Percentiles rank a stretch among this genome's conserved stretches.
Evolutionary conservation across 176 grass and related monocot genomes (phyloP).

Genomic region (Miscanthus lutarioriparius): DNA sequence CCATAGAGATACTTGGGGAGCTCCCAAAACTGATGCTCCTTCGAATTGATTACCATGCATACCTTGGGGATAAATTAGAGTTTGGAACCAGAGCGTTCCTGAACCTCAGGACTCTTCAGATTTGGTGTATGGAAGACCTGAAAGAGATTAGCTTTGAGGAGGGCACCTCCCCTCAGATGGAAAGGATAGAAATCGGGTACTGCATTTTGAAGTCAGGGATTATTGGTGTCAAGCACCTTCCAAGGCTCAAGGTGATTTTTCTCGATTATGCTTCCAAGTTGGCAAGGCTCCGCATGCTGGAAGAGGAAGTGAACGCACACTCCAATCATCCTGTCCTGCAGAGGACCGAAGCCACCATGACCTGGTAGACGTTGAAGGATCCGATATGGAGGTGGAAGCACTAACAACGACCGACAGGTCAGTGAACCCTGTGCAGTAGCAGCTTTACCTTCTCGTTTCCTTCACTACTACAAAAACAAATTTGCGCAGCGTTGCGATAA

Average conservation of each 20-base stretch:
- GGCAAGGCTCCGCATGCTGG: too few species aligned
- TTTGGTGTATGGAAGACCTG: too few species aligned
- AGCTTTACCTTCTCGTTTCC: neutral
- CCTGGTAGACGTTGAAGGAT: neutral
- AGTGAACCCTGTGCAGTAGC: neutral
- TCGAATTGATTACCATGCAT: fast-evolving
- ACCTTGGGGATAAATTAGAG: neutral
- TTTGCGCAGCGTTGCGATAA: too few species aligned
- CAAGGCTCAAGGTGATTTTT: too few species aligned
- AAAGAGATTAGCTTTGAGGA: too few species aligned
- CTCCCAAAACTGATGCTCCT: constrained; percentile 2
- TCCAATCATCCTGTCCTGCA: neutral
- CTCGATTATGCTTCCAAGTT: too few species aligned
- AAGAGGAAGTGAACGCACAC: neutral
- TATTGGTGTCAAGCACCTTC: too few species aligned
- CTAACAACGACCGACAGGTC: too few species aligned
- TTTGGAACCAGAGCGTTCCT: neutral
- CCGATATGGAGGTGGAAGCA: neutral
- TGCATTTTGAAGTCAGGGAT: too few species aligned
- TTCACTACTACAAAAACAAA: too few species aligned
- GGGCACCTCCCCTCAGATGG: too few species aligned
- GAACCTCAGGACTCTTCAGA: neutral
- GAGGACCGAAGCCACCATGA: fast-evolving
- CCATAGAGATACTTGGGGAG: neutral
- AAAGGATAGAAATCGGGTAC: fast-evolving